phyloP scores from a whole-genome alignment of 768 basidiomycete genomes.

The Gautieria morchelliformis region DNA sequence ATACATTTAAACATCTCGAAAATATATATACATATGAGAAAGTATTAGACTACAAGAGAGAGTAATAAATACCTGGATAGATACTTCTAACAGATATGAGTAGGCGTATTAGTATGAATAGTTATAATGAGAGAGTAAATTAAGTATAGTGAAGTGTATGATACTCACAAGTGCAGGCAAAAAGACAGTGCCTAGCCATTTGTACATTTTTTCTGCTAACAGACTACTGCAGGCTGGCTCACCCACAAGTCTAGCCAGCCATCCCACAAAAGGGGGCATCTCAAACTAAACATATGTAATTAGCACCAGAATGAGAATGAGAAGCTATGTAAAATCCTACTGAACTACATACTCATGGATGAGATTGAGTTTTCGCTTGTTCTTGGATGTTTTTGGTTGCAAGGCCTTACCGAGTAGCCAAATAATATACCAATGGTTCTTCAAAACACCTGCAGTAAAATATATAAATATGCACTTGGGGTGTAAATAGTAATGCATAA shows the following conservation, averaged over 20 bases:
- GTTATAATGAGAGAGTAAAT: no score
- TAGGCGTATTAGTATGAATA: no score
- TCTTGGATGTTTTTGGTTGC: background rate
- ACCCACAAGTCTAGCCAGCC: background rate
- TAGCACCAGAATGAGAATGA: background rate
- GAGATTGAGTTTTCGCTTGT: background rate
- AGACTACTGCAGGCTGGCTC: background rate
- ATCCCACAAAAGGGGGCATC: background rate
- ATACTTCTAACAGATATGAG: no score
- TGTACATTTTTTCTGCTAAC: background rate
- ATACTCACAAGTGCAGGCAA: no score
- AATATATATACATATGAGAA: no score
- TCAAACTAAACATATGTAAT: background rate
- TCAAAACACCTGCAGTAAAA: slow-evolving; percentile 8
- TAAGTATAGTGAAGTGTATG: background rate
- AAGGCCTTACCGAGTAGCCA: slow-evolving; percentile 9
- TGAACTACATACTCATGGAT: background rate
- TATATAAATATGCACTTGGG: background rate
- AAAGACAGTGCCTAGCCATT: background rate
- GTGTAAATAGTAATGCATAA: background rate
- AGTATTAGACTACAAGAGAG: no score
- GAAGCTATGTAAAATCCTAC: background rate
- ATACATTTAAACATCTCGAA: no score
- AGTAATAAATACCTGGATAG: no score
- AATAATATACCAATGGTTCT: slow-evolving; percentile 9